Evolutionary conservation across 768 basidiomycete species (phyloP), one percentile per base, ranked within the genome.

Genomic region (Chlorophyllum brunneum): DNA sequence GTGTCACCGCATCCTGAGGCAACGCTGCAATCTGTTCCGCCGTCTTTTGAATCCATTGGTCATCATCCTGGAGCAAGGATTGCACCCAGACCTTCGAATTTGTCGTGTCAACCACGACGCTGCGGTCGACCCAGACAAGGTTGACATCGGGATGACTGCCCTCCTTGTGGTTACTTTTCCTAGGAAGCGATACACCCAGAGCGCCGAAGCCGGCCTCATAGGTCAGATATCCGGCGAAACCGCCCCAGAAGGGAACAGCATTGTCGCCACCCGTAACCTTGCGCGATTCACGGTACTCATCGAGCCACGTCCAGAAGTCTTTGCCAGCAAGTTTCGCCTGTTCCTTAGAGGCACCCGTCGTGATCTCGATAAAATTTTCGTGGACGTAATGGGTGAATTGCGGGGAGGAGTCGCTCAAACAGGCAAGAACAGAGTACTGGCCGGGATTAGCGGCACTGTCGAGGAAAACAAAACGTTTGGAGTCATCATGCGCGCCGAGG

Each of bases 201-300:
- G 80, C 73, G 37, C 77, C 67, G 4, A 84, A 76, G 11, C 89
- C 91, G 11, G 91, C 72, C 64, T 92, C 91, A 61, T 92, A 93
- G 58, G 86, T 86, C 54, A 92, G 67, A 54, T 79, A 82, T 6
- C 91, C 91, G 20, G 92, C 66, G 10, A 92, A 70, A 18, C 91
- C 91, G 30, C 89, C 91, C 88, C 89, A 91, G 63, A 92, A 92
- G 0, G 89, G 90, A 36, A 82, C 65, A 8, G 81, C 74, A 8
- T 72, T 58, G 33, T 60, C 60, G 2, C 87, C 86, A 23, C 73
- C 73, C 22, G 59, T 54, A 7, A 75, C 79, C 54, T 71, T 74
- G 42, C 70, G 73, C 18, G 66, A 56, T 27, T 70, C 75, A 83
- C 90, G 88, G 67, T 85, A 90, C 15, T 68, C 63, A 22, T 79